Conservation (phyloP, 1,284 basidiomycete species). For the Fomitopsis pinicola region DNA sequence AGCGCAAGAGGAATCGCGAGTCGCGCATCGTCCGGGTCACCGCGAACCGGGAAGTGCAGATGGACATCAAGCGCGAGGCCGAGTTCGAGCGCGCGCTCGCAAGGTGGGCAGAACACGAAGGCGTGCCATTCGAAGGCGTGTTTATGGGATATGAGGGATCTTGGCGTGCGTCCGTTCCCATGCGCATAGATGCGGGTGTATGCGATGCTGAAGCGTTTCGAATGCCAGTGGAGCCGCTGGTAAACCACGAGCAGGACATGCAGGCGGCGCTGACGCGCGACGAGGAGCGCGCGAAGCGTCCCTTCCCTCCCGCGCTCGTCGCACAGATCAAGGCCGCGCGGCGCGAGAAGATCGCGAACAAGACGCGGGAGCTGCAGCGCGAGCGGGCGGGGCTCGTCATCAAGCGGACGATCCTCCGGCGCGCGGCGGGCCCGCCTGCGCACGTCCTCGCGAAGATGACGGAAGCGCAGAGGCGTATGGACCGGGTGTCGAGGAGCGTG, state of each 20-base stretch:
- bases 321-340: slow-evolving; percentile 49
- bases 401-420: slow-evolving; percentile 39
- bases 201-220: not conserved
- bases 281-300: slow-evolving; percentile 32
- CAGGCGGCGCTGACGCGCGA: slow-evolving; percentile 34
- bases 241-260: slow-evolving; percentile 26
- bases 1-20: slow-evolving; percentile 47
- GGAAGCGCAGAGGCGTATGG: slow-evolving; percentile 37
- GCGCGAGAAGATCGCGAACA: slow-evolving; percentile 53
- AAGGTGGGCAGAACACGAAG: slow-evolving; percentile 9
- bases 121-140: slow-evolving; percentile 21
- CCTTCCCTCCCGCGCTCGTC: slow-evolving; percentile 46
- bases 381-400: slow-evolving; percentile 60
- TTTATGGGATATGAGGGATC: slow-evolving; percentile 19
- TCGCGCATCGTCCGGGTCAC: slow-evolving; percentile 35
- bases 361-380: slow-evolving; percentile 52
- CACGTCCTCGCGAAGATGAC: slow-evolving; percentile 52
- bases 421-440: slow-evolving; percentile 55
- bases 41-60: slow-evolving; percentile 30
- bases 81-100: slow-evolving; percentile 47
- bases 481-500: slow-evolving; percentile 43
- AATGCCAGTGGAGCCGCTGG: not conserved
- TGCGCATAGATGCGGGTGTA: not conserved
- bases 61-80: slow-evolving; percentile 50
- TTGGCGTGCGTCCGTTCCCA: slow-evolving; percentile 38